Evolutionary conservation across 441 rosid species (phyloP).

Genomic region (Pelargonium exstipulatum): DNA sequence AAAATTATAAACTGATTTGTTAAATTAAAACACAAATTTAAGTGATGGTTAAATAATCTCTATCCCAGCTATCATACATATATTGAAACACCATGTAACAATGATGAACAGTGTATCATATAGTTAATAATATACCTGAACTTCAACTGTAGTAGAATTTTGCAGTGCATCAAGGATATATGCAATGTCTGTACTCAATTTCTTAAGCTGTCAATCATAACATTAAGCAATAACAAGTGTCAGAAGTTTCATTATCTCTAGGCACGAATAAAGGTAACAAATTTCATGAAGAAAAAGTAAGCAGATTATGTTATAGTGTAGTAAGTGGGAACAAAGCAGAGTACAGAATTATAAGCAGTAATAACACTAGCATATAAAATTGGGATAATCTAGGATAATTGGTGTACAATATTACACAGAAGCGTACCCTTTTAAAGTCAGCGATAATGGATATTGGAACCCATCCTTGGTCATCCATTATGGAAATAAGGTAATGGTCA

Average conservation of each 20-base stretch:
- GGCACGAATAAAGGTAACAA: background rate
- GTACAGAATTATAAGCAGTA: background rate
- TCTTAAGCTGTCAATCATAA: conserved; percentile 53
- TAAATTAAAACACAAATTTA: no score
- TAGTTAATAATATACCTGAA: conserved; percentile 57
- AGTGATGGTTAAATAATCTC: background rate
- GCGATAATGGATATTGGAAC: conserved; percentile 67
- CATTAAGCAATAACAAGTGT: background rate
- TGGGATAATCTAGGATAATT: conserved; percentile 10
- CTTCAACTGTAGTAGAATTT: conserved; percentile 62
- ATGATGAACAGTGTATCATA: background rate
- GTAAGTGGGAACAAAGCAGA: conserved; percentile 3
- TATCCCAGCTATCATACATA: background rate
- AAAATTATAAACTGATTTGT: background rate
- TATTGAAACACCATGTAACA: conserved; percentile 10
- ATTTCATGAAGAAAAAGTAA: background rate
- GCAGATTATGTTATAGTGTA: background rate
- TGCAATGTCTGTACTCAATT: conserved; percentile 61
- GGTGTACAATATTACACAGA: conserved; percentile 7
- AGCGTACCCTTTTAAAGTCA: conserved; percentile 76
- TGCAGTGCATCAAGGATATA: conserved; percentile 71
- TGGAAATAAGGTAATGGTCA: conserved; percentile 57
- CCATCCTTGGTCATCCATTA: conserved; percentile 94
- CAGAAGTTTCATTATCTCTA: background rate
- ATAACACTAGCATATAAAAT: background rate